Evolutionary conservation across 73 alveolate species (phyloP).

Genomic region (Loxodes magnus): DNA sequence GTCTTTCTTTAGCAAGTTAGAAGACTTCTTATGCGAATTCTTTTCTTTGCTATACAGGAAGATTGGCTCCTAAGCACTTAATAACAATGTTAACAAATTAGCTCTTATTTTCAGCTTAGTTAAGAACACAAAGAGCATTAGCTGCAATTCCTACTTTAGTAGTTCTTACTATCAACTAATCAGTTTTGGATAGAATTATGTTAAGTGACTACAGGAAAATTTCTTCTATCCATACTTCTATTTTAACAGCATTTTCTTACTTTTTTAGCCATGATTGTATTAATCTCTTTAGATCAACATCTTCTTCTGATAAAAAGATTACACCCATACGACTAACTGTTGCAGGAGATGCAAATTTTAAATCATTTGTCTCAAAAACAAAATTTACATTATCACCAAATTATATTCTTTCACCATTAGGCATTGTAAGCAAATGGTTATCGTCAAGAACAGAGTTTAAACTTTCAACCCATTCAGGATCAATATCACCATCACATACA

Average conservation of each 20-base stretch:
- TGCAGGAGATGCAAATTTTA: conserved; percentile 99
- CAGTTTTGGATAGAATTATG: conserved; percentile 25
- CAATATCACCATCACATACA: conserved; percentile 99
- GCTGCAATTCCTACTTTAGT: conserved; percentile 91
- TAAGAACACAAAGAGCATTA: conserved; percentile 73
- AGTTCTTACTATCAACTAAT: conserved; percentile 71
- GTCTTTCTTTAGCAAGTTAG: conserved; percentile 36
- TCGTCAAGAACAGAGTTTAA: conserved; percentile 98
- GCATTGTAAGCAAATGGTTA: conserved; percentile 96
- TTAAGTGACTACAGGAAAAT: conserved; percentile 60
- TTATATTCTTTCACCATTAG: conserved; percentile 99
- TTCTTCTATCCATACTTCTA: conserved; percentile 84
- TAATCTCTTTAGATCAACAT: conserved; percentile 88
- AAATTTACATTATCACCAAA: conserved; percentile 96
- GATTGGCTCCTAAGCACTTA: conserved; percentile 93
- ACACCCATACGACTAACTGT: conserved; percentile 99
- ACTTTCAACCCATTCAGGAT: conserved; percentile 99
- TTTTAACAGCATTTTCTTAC: conserved; percentile 61
- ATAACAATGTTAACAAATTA: conserved; percentile 81
- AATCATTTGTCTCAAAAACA: conserved; percentile 95
- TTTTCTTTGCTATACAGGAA: conserved; percentile 56
- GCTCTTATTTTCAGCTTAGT: conserved; percentile 54
- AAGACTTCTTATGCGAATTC: conserved; percentile 35
- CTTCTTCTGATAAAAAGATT: conserved; percentile 98
- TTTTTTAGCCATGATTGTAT: conserved; percentile 92